These are phyloP conservation scores for Lecanoromycetidae sp. DNA, from an alignment of 2,329 filamentous ascomycete species.

Conservation along the genomic window DNA sequence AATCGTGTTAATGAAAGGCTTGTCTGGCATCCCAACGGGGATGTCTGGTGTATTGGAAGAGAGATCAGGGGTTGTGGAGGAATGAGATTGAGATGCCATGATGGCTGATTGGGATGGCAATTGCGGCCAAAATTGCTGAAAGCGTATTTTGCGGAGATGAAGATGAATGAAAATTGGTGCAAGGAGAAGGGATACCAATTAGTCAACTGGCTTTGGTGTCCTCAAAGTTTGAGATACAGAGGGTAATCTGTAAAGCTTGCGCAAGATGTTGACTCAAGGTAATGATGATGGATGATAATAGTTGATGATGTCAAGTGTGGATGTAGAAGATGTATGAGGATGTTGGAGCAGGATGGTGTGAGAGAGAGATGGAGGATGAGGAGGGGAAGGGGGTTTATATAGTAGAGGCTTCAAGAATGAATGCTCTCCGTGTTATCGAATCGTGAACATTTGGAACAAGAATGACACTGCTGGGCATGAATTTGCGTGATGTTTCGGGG, in stretches of 20 bases:
- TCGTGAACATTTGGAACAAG: constrained; percentile 3
- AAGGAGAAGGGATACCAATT: too few relatives aligned
- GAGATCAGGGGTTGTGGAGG: not conserved
- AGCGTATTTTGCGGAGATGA: too few relatives aligned
- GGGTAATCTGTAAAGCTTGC: not conserved
- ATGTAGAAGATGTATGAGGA: constrained; percentile 8
- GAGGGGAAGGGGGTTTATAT: constrained; percentile 11
- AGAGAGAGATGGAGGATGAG: constrained; percentile 1
- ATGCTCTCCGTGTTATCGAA: not conserved
- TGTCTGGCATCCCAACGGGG: not conserved
- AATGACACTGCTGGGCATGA: not conserved
- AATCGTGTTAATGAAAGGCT: not conserved
- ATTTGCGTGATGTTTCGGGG: not conserved
- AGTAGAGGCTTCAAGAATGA: not conserved
- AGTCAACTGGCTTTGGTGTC: too few relatives aligned
- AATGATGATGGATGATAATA: not conserved
- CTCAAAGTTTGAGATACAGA: too few relatives aligned
- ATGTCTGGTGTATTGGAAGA: constrained; percentile 2
- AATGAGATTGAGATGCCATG: too few relatives aligned
- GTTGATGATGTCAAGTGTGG: constrained; percentile 1
- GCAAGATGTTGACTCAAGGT: not conserved
- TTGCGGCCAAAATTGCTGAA: too few relatives aligned
- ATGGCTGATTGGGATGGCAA: not conserved
- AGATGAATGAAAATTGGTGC: too few relatives aligned
- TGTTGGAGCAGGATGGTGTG: constrained; percentile 9